These are phyloP conservation scores for Phtheirospermum japonicum DNA, from an alignment of 257 asterid species.

Conservation along the genomic window DNA sequence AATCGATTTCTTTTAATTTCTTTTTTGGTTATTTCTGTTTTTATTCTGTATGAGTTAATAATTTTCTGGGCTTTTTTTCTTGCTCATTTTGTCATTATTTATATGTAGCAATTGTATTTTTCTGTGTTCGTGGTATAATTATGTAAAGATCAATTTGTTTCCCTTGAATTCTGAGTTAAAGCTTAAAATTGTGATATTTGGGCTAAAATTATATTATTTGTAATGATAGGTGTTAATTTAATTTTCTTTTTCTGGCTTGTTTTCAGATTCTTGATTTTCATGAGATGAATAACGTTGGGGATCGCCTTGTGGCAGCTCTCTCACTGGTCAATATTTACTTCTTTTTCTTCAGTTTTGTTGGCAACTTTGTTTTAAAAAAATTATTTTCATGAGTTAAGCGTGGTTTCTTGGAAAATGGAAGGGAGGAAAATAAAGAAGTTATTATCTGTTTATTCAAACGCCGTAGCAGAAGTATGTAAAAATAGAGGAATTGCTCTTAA, in stretches of 20 bases:
- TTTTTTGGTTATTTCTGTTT: too few species aligned
- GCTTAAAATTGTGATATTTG: constrained; percentile 16
- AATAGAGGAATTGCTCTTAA: background rate
- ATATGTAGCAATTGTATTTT: background rate
- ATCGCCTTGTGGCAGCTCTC: constrained; percentile 83
- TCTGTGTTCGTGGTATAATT: background rate
- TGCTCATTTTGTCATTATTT: background rate
- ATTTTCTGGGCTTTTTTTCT: background rate
- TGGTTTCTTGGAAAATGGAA: too few species aligned
- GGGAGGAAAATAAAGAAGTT: too few species aligned
- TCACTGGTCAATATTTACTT: constrained; percentile 54
- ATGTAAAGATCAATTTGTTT: background rate
- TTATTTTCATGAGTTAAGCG: too few species aligned
- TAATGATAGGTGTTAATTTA: background rate
- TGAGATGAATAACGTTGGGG: constrained; percentile 77
- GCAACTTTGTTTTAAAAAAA: too few species aligned
- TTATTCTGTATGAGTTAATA: too few species aligned
- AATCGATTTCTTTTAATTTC: too few species aligned
- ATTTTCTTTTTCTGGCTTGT: constrained; percentile 2
- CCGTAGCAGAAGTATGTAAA: background rate
- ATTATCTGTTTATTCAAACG: background rate
- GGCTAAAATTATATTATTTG: background rate
- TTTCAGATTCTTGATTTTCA: constrained; percentile 83
- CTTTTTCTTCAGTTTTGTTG: too few species aligned
- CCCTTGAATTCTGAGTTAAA: background rate